Evolutionary conservation across 2,329 filamentous ascomycete genomes (phyloP), one percentile per base, ranked within the genome.

Genomic region (Stachybotrys chlorohalonatus): DNA sequence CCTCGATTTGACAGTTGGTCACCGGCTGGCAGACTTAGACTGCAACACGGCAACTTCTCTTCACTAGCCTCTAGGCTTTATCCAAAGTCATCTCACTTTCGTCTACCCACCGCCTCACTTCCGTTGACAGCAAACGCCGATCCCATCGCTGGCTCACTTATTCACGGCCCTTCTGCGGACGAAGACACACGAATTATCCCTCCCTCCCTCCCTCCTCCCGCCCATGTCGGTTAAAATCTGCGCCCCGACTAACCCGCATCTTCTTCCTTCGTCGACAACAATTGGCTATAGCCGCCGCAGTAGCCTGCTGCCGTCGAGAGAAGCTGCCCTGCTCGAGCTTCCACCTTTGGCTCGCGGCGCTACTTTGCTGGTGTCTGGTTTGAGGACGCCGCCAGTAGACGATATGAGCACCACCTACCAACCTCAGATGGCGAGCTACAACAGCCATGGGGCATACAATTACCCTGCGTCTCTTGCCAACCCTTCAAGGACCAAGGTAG

Each of bases 321-420:
- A 42, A 42, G 36, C 13, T 47, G 53, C 57, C 30, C 56, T 63
- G 52, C 61, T 61, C 47, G 66, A 66, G 58, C 59, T 60, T 31
- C 59, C 56, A 45, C 55, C 59, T 47, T 56, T 61, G 52, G 54
- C 53, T 53, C 47, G 62, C 57, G 54, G 58, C 53, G 54, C 59
- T 51, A 52, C 54, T 45, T 55, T 53, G 47, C 53, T 58, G 53
- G 65, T 61, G 55, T 64, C 66, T 64, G 77, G 78, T 57, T 73
- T 80, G 62, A 71, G 69, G 63, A 80, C 77, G 56, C 78, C 79
- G 52, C 78, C 77, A 47, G 66, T 70, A 59, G 78, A 81, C 70
- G 71, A 74, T 56, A 76, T 82, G 80, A 78, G 73, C 60, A 70
- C 77, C 57, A 70, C 75, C n/a, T 81, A 80, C 60, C 76, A 79